Conservation (phyloP, 495 filamentous ascomycete species). For the Annulohypoxylon stygium region DNA sequence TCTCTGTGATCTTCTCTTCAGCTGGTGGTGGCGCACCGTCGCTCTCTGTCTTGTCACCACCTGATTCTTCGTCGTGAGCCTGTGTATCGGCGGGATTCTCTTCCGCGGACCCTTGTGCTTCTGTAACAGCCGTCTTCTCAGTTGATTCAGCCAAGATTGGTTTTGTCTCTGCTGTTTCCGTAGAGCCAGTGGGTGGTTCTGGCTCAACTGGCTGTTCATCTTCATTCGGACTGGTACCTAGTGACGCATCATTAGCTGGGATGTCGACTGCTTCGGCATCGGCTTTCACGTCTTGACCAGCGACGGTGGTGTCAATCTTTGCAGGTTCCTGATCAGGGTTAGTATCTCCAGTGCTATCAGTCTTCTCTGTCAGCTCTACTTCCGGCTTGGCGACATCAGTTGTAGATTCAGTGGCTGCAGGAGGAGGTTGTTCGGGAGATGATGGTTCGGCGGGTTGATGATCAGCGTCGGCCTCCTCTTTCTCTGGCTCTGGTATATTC, state of each 20-base stretch:
- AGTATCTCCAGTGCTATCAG: no score
- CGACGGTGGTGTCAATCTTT: not conserved
- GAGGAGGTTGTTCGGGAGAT: not conserved
- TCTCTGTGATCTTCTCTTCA: not conserved
- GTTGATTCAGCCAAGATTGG: not conserved
- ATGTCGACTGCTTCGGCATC: not conserved
- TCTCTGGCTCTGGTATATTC: not conserved
- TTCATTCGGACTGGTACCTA: not conserved
- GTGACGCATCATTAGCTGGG: not conserved
- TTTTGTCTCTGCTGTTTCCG: not conserved
- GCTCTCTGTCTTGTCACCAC: not conserved
- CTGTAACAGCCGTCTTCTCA: not conserved
- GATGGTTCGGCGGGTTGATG: not conserved
- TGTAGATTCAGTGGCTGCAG: not conserved
- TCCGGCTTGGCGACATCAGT: not conserved
- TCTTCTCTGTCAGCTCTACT: not conserved
- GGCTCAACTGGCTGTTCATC: not conserved
- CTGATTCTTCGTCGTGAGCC: not conserved
- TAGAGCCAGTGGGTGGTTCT: not conserved
- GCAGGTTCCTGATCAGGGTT: not conserved
- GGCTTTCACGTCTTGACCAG: not conserved
- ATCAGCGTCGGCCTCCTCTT: not conserved
- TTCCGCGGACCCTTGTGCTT: not conserved
- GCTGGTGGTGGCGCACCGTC: not conserved
- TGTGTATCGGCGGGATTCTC: conserved; percentile 4